Percentiles rank a stretch among this genome's conserved stretches.
These are phyloP conservation scores for Penicillium sp. DNA, from an alignment of 2,329 filamentous ascomycete genomes.

Conservation along the genomic window DNA sequence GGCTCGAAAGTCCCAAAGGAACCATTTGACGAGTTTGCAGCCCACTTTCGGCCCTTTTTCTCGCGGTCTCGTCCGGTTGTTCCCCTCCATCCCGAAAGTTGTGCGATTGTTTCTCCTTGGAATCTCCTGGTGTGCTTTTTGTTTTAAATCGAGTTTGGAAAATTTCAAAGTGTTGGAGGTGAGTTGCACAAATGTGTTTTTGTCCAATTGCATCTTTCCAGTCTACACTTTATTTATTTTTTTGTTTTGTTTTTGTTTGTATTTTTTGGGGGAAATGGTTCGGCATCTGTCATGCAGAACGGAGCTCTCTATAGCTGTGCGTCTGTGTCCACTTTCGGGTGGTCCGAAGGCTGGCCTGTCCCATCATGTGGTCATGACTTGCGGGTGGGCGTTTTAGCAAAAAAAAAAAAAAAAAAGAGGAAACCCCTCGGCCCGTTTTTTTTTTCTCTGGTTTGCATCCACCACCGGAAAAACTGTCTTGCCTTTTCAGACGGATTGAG, in stretches of 20 bases:
- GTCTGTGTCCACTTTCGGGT: not conserved
- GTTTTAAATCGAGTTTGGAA: not conserved
- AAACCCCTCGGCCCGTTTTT: not conserved
- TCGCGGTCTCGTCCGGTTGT: not conserved
- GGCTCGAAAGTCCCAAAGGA: conserved; percentile 28
- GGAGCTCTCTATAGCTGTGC: not conserved
- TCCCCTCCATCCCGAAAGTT: not conserved
- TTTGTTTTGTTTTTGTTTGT: conserved; percentile 16
- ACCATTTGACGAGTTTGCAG: conserved; percentile 27
- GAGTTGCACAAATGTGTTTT: conserved; percentile 1
- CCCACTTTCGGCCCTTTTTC: conserved; percentile 8
- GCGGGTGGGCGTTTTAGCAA: conserved; percentile 3
- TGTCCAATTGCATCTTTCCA: too few species aligned
- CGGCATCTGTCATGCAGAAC: not conserved
- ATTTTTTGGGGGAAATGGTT: not conserved
- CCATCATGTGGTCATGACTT: conserved; percentile 4
- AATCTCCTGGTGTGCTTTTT: conserved; percentile 7
- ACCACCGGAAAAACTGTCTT: not conserved
- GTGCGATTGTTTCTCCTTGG: too few species aligned
- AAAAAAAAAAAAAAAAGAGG: too few species aligned
- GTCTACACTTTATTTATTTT: conserved; percentile 8
- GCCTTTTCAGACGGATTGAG: conserved; percentile 18
- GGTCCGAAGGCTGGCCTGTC: too few species aligned
- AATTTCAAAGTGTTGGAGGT: conserved; percentile 1
- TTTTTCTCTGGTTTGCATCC: not conserved